Conservation (phyloP, 2,329 filamentous ascomycete species). For the Talaromyces piceae region DNA sequence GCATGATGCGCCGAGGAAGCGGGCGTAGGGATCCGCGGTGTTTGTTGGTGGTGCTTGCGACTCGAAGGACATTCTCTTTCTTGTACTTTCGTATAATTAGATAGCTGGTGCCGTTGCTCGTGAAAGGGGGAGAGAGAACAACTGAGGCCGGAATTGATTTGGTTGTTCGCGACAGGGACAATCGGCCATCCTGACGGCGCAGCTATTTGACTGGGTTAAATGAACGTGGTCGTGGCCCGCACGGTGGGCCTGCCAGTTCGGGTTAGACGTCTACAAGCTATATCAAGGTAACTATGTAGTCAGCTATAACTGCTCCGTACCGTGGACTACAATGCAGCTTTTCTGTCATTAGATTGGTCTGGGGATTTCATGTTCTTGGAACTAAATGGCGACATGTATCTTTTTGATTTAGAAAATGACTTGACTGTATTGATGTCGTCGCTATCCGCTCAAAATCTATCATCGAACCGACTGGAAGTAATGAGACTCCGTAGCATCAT, state of each 20-base stretch:
- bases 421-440: no score
- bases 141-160: neutral
- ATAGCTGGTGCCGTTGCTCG: no score
- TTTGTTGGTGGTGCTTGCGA: conserved; percentile 54
- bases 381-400: no score
- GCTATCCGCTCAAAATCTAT: neutral
- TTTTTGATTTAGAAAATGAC: no score
- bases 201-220: no score
- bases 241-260: neutral
- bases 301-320: no score
- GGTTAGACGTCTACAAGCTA: neutral
- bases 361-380: no score
- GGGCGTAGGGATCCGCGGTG: conserved; percentile 64
- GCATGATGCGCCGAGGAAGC: conserved; percentile 73
- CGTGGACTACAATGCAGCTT: no score
- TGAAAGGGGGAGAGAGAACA: neutral
- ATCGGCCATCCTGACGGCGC: neutral
- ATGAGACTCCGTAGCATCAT: neutral
- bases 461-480: neutral
- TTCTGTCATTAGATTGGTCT: no score
- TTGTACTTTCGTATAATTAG: neutral
- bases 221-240: neutral
- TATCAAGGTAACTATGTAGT: no score
- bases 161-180: neutral
- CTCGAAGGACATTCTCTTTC: conserved; percentile 10